Percentiles rank a stretch among this genome's conserved stretches.
Evolutionary conservation across 1,139 yeast genomes (phyloP).

Genomic region (Nematodospora anomalae): DNA sequence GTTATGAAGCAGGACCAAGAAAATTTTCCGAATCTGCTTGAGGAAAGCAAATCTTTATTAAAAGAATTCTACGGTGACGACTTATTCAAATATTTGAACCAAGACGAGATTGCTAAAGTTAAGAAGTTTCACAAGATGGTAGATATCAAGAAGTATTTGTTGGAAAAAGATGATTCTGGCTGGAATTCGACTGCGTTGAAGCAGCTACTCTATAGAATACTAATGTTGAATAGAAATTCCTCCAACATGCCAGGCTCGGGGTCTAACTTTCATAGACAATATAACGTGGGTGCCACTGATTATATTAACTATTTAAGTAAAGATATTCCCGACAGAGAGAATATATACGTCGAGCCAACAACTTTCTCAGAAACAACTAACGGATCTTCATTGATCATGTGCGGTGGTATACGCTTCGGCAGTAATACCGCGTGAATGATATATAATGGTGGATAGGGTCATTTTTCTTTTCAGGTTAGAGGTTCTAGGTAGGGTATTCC

Average conservation of each 20-base stretch:
- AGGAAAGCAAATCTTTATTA: conserved; percentile 14
- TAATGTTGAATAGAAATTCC: conserved; percentile 10
- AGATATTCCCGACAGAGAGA: conserved; percentile 12
- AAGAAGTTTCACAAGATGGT: conserved; percentile 25
- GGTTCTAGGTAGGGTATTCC: background rate
- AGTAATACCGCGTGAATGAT: conserved; percentile 30
- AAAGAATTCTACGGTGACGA: conserved; percentile 39
- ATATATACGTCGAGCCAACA: conserved; percentile 8
- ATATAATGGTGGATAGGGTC: conserved; percentile 11
- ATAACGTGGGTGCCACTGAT: conserved; percentile 14
- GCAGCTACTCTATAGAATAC: conserved; percentile 19
- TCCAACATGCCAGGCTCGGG: conserved; percentile 1
- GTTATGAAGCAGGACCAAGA: background rate
- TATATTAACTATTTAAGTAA: conserved; percentile 17
- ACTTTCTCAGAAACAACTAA: conserved; percentile 17
- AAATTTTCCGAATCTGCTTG: conserved; percentile 8
- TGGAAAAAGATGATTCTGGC: conserved; percentile 10
- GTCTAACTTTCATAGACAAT: conserved; percentile 5
- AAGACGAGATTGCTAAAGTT: conserved; percentile 29
- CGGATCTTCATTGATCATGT: conserved; percentile 28
- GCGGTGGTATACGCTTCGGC: conserved; percentile 30
- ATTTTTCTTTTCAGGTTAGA: background rate
- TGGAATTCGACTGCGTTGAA: conserved; percentile 10
- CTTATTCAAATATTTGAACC: conserved; percentile 25
- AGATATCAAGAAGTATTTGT: conserved; percentile 17